Conservation (phyloP, 2,329 filamentous ascomycete species). For the Fusarium bactridioides region DNA sequence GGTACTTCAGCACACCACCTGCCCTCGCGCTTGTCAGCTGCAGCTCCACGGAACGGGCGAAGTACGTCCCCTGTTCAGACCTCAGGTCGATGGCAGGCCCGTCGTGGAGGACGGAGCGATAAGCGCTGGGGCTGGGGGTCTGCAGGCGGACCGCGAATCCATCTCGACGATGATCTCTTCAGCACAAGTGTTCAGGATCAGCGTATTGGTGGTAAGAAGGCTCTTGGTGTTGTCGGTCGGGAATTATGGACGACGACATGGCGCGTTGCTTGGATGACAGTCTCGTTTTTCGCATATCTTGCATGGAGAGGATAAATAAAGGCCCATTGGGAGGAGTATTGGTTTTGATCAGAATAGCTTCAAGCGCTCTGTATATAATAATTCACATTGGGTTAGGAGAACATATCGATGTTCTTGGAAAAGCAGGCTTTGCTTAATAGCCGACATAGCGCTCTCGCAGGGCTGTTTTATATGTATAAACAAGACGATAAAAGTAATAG, state of each 20-base stretch:
- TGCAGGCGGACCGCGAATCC: constrained; percentile 59
- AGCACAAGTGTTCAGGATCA: constrained; percentile 46
- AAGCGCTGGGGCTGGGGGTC: constrained; percentile 56
- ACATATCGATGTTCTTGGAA: background rate
- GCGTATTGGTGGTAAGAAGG: constrained; percentile 42
- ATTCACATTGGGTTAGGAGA: background rate
- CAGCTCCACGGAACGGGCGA: constrained; percentile 30
- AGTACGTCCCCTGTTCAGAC: constrained; percentile 32
- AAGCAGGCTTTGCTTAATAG: constrained; percentile 12
- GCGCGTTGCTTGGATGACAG: constrained; percentile 69
- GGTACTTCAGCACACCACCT: constrained; percentile 38
- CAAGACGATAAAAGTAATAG: constrained; percentile 20
- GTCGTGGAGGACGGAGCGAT: constrained; percentile 39
- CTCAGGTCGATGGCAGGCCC: constrained; percentile 37
- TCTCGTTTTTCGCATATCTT: constrained; percentile 72
- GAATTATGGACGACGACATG: constrained; percentile 70
- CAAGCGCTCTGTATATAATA: constrained; percentile 13
- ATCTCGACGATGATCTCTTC: constrained; percentile 60
- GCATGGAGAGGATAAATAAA: constrained; percentile 60
- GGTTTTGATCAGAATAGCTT: background rate
- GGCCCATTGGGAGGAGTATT: background rate
- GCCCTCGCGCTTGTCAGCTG: constrained; percentile 33
- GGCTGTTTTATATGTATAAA: constrained; percentile 25
- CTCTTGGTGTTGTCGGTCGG: constrained; percentile 57
- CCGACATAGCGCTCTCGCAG: constrained; percentile 16